A percentile compares a stretch with the other conserved stretches of the same genome.
Conservation (phyloP, 108 stramenopile species). For the Fistulifera solaris region DNA sequence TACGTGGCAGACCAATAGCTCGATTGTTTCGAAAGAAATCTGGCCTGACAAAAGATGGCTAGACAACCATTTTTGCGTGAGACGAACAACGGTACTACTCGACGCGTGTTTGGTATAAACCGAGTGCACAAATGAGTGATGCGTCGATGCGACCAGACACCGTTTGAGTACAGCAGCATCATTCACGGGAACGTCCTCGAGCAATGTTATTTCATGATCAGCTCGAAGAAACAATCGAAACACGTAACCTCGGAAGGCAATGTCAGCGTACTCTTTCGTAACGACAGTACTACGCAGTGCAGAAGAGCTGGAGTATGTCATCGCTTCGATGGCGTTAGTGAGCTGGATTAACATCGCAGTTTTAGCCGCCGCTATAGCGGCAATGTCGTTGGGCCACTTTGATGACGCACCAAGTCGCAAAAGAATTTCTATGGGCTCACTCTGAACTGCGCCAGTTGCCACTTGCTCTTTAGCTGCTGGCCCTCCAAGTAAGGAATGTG, state of each 20-base stretch:
- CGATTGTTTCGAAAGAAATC: slow-evolving; percentile 59
- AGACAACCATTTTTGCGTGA: slow-evolving; percentile 65
- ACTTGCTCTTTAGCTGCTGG: slow-evolving; percentile 16
- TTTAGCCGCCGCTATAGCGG: slow-evolving; percentile 82
- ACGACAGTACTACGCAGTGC: slow-evolving; percentile 32
- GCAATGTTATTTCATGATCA: slow-evolving; percentile 68
- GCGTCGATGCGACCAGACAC: slow-evolving; percentile 56
- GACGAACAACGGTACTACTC: slow-evolving; percentile 51
- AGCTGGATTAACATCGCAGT: slow-evolving; percentile 79
- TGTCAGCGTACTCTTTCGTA: slow-evolving; percentile 45
- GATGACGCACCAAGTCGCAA: slow-evolving; percentile 65
- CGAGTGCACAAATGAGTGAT: slow-evolving; percentile 73
- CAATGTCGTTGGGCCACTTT: slow-evolving; percentile 77
- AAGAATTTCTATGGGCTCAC: slow-evolving; percentile 61
- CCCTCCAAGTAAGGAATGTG: slow-evolving; percentile 70
- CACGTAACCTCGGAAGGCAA: slow-evolving; percentile 68
- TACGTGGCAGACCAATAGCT: slow-evolving; percentile 71
- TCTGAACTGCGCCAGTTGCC: slow-evolving; percentile 42
- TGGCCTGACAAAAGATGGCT: slow-evolving; percentile 71
- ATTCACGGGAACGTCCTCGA: slow-evolving; percentile 41
- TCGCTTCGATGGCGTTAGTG: slow-evolving; percentile 62
- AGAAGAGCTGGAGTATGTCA: slow-evolving; percentile 19
- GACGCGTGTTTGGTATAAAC: slow-evolving; percentile 73
- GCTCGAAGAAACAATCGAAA: slow-evolving; percentile 72
- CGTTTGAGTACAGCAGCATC: slow-evolving; percentile 33